These are phyloP conservation scores for Colletotrichum acutatum DNA, from an alignment of 2,329 filamentous ascomycete species.

Conservation along the genomic window DNA sequence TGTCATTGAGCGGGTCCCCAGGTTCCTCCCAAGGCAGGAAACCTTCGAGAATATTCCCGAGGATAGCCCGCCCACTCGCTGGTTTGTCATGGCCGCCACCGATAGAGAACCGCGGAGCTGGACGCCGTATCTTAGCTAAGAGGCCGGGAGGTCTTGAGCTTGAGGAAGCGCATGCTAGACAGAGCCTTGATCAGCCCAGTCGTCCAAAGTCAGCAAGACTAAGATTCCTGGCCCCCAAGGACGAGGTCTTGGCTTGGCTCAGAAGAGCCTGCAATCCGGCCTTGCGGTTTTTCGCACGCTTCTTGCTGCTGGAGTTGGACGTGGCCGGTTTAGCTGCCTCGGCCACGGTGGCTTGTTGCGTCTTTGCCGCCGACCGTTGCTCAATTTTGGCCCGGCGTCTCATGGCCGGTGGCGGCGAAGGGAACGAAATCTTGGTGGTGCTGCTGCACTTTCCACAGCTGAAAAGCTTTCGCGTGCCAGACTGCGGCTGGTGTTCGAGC, in stretches of 20 bases:
- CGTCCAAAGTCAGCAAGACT: constrained; percentile 67
- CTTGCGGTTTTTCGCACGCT: constrained; percentile 73
- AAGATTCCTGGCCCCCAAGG: constrained; percentile 50
- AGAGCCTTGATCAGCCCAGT: constrained; percentile 42
- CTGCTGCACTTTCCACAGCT: constrained; percentile 29
- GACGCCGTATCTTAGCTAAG: not conserved
- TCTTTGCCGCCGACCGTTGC: constrained; percentile 8
- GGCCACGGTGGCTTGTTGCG: not conserved
- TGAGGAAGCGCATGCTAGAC: not conserved
- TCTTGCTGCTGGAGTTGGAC: constrained; percentile 70
- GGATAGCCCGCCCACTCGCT: constrained; percentile 18
- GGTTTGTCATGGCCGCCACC: constrained; percentile 12
- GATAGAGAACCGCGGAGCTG: not conserved
- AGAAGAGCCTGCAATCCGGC: constrained; percentile 74
- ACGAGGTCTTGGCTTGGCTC: constrained; percentile 59
- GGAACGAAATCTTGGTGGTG: constrained; percentile 26
- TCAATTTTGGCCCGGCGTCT: constrained; percentile 42
- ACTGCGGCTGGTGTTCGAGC: not conserved
- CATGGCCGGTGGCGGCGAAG: constrained; percentile 14
- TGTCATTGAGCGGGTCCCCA: constrained; percentile 35
- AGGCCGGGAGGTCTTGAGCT: not conserved
- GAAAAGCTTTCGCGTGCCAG: constrained; percentile 29
- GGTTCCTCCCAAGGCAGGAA: constrained; percentile 10
- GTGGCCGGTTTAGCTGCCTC: constrained; percentile 42
- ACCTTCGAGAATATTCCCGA: constrained; percentile 38